Conservation (phyloP, 345 rosid genomes). For the Heritiera littoralis region DNA sequence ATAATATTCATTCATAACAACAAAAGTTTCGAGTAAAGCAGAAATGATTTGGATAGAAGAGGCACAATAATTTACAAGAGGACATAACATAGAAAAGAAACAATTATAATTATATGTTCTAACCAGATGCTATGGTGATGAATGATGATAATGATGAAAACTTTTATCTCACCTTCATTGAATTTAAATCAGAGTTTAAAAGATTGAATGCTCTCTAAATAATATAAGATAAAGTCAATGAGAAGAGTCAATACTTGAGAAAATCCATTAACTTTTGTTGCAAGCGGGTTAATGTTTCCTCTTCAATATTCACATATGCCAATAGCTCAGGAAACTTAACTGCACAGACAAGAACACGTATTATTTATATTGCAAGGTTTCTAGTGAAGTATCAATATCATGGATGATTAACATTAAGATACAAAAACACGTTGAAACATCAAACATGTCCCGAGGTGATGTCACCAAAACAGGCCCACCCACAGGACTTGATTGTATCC, state of each 20-base stretch:
- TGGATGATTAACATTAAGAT: not conserved
- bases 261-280: constrained; percentile 84
- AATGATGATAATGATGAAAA: not conserved
- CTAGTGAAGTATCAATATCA: not conserved
- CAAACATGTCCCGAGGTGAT: not conserved
- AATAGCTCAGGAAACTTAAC: constrained; percentile 94
- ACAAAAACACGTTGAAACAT: not conserved
- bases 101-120: not conserved
- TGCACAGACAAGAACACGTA: constrained; percentile 33
- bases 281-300: constrained; percentile 72
- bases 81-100: not conserved
- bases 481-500: not conserved
- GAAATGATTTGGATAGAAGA: not conserved
- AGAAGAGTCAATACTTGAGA: constrained; percentile 57
- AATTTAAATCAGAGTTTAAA: not conserved
- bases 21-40: not conserved
- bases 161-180: not conserved
- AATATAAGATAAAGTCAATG: not conserved
- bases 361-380: not conserved
- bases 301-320: constrained; percentile 82
- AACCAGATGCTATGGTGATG: not conserved
- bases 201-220: not conserved
- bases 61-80: not conserved
- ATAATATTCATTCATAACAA: not conserved
- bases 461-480: not conserved